Base-by-base conservation (phyloP, 2,329 filamentous ascomycete genomes). In the Colletotrichum tanaceti region DNA sequence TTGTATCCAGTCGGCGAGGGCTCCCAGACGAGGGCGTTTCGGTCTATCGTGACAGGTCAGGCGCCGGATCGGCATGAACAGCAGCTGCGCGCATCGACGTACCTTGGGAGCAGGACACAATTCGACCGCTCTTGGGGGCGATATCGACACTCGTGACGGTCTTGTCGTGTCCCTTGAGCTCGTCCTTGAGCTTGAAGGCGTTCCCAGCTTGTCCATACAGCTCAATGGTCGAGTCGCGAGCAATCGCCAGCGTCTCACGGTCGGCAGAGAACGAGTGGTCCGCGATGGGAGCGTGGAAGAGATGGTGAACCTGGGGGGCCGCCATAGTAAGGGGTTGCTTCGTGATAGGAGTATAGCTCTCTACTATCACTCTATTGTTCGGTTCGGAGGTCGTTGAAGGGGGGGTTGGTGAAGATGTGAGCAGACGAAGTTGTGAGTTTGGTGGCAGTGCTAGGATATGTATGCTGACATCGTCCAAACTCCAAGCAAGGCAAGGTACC, bases 241-340 rank as follows among this genome's bases (percentile, higher is more conserved):
- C 93, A 66, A 99, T 94, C 66, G 96, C 96, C 66, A 99, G 87
- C 35, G 91, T 94, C 79, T 90, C 85, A 78, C 90, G 93, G 83
- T 99, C 96, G 71, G 93, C 90, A 72, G 94, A 97, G 88, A 99
- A 99, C 66, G 95, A 98, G 82, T 99, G 96, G 85, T 99, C 96
- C 73, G 93, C 93, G 77, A 99, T 98, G 71, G 95, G 94, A 74
- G 91, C 90, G 84, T 98, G 94, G 84, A 99, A 99, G 73, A 99
- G 91, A 77, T 98, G 94, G 83, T 98, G 93, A 68, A 97, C 92
- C 86, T 98, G 93, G 72, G 94, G 93, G 69, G 91, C 80, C 63
- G 93, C 86, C 95, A 98, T 98, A 69, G 61, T 86, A 79, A 71
- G 62, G 61, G 20, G 60, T 58, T 61, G 43, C 68, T 70, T 65